Base-by-base conservation (phyloP, 1,284 basidiomycete genomes). In the Malassezia equina region DNA sequence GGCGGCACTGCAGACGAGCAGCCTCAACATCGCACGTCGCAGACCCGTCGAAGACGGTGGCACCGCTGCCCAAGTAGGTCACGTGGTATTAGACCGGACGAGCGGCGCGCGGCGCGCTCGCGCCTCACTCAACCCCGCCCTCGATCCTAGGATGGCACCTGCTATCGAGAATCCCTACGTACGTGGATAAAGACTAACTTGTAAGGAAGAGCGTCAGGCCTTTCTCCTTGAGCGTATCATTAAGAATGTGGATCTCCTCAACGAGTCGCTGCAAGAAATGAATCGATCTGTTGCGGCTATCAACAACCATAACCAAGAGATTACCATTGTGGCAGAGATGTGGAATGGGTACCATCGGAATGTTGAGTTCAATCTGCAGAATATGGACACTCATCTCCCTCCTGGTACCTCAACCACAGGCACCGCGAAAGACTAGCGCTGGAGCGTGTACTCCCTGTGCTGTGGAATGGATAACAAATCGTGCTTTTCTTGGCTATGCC, bases 181-280 rank as follows among this genome's bases (percentile, higher is more conserved):
- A 29, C 21, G 57, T 59, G 7, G 15, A 12, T 29, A 7, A 12
- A 19, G 11, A 21, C 50, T 52, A 13, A 52, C 28, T n/a, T n/a
- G 13, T 21, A 86, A 93, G 70, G 87, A 89, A 59, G 88, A 90
- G 75, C 80, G 87, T 58, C 90, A 94, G 73, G 87, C 86, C 29
- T 83, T 90, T 33, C 80, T 93, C 29, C 80, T 93, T 3, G 88
- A 90, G 67, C 81, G 90, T 25, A 91, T 94, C 62, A 79, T 90
- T 34, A 90, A 90, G 76, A 93, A 89, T 65, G 83, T 86, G 9
- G 88, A 90, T 61, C 66, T 84, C 76, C 43, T 65, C 28, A 65
- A 50, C 49, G 52, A 63, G 33, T 61, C 48, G 36, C 65, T 55
- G 46, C 74, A 82, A n/a, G 87, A 90, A 68, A 78, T 90, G 51